Evolutionary conservation across 1,139 yeast species (phyloP), one percentile per base, ranked within the genome.

Genomic region (Torulaspora pretoriensis): DNA sequence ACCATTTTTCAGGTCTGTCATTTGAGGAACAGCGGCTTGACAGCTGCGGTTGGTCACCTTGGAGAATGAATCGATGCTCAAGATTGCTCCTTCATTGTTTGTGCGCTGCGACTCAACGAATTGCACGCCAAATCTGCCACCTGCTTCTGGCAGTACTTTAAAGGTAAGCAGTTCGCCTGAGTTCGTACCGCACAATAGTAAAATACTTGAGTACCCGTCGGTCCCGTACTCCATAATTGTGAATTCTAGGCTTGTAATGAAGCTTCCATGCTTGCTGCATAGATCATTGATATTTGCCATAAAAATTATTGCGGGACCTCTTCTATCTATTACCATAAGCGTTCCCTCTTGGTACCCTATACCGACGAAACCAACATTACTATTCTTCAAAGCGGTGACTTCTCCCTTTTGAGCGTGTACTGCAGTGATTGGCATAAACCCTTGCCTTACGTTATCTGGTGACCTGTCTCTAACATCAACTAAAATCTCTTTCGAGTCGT

Each of bases 341-440:
- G 80, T 74, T 19, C 98, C 98, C 10, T 83, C 77, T 39, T 75
- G 75, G 63, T 86, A 89, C 0, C 86, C 96, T 40, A 87, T 70
- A 0, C 89, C 95, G 4, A 85, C 87, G 68, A 92, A 89, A 0
- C 97, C 97, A 40, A 88, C 72, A 51, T 84, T 77, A 51, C 90
- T 81, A 64, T 85, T 76, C 45, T 75, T 74, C 40, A 90, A 55
- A 1, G 86, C 77, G 0, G 90, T 72, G 3, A 85, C 80, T 26
- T 51, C 50, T 0, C 74, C 77, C 5, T 70, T 69, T n/a, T 63
- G 56, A 1, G 75, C 68, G 43, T 73, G 73, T 2, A 85, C 59
- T n/a, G 77, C 71, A 36, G 77, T 73, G 19, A 72, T 69, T 0
- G 97, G 97, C 55, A 88, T 65, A 57, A 88, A 89, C 0, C 88